Evolutionary conservation across 441 rosid genomes (phyloP).

Genomic region (Raphanus hybrid): DNA sequence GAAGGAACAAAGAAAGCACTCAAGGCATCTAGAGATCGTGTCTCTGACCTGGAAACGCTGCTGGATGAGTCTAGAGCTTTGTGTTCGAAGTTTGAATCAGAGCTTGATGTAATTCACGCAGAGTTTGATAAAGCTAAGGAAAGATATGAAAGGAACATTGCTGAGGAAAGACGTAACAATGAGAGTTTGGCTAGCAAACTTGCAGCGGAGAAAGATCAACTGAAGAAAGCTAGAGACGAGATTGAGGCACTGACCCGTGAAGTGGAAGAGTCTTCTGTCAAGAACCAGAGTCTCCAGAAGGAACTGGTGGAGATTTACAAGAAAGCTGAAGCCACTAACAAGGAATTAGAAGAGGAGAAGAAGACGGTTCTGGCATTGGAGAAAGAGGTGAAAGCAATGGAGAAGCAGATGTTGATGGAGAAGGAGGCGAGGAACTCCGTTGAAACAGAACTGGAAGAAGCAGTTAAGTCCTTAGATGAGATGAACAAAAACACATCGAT

Average conservation of each 20-base stretch:
- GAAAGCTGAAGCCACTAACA: constrained; percentile 60
- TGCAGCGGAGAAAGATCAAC: constrained; percentile 51
- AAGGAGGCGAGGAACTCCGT: constrained; percentile 69
- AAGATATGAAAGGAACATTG: constrained; percentile 50
- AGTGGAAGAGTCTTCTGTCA: constrained; percentile 52
- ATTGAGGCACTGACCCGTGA: constrained; percentile 52
- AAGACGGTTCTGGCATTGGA: constrained; percentile 52
- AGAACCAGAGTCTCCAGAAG: constrained; percentile 58
- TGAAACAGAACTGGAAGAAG: constrained; percentile 81
- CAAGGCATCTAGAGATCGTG: constrained; percentile 56
- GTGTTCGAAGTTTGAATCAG: constrained; percentile 65
- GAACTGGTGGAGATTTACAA: constrained; percentile 68
- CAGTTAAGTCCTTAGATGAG: constrained; percentile 84
- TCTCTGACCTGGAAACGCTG: constrained; percentile 57
- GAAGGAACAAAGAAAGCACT: constrained; percentile 55
- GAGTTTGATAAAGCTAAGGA: constrained; percentile 59
- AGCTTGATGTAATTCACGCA: constrained; percentile 54
- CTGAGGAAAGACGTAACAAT: constrained; percentile 50
- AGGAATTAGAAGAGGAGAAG: constrained; percentile 67
- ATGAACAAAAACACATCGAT: constrained; percentile 68
- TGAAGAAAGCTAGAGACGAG: constrained; percentile 59
- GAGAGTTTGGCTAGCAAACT: constrained; percentile 62
- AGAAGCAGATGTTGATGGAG: constrained; percentile 70
- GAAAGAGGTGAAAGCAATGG: constrained; percentile 66
- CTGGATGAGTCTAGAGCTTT: constrained; percentile 56